phyloP scores from a whole-genome alignment of 2,329 filamentous ascomycete species.

The Fusarium clavum region DNA sequence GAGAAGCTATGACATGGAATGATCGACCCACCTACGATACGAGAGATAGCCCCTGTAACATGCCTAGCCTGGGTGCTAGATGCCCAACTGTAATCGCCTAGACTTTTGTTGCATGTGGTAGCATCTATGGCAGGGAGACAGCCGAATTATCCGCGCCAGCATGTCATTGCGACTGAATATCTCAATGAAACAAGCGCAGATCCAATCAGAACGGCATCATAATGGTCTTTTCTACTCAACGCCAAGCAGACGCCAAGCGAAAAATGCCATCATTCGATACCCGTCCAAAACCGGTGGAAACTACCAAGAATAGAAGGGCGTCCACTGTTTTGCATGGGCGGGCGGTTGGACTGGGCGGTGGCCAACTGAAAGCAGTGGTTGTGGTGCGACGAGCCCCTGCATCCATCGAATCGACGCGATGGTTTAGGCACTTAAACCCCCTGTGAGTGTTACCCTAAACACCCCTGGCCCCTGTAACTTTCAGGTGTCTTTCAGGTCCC shows the following conservation, averaged over 20 bases:
- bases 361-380: slow-evolving; percentile 36
- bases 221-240: not conserved
- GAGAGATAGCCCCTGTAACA: slow-evolving; percentile 9
- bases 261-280: slow-evolving; percentile 7
- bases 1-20: slow-evolving; percentile 4
- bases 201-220: slow-evolving; percentile 16
- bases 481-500: slow-evolving; percentile 8
- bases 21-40: not conserved
- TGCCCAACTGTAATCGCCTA: not conserved
- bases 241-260: slow-evolving; percentile 11
- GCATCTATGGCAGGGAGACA: slow-evolving; percentile 14
- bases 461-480: not conserved
- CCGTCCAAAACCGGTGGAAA: slow-evolving; percentile 9
- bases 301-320: slow-evolving; percentile 28
- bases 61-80: not conserved
- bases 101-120: slow-evolving; percentile 32
- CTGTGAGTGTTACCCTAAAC: not conserved
- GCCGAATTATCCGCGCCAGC: slow-evolving; percentile 13
- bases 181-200: slow-evolving; percentile 19
- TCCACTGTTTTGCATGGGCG: slow-evolving; percentile 20
- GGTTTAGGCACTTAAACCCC: slow-evolving; percentile 1
- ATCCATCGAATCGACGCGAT: slow-evolving; percentile 18
- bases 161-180: slow-evolving; percentile 2
- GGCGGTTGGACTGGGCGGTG: slow-evolving; percentile 24
- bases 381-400: slow-evolving; percentile 46